Base-by-base conservation (phyloP, 1,284 basidiomycete species). In the Tremellales sp. region DNA sequence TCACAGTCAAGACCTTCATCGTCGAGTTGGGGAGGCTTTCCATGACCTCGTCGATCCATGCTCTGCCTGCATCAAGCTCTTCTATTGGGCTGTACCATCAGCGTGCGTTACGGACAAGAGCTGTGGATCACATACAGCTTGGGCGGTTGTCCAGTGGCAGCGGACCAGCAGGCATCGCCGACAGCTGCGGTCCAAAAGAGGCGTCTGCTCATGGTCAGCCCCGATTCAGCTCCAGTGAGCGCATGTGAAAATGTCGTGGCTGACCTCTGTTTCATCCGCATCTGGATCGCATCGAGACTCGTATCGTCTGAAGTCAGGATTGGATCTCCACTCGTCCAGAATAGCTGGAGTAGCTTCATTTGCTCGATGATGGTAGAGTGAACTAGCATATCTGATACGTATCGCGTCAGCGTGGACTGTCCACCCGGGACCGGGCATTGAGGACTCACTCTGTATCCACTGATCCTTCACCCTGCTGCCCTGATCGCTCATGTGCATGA, bases 151-250 rank as follows among this genome's bases (percentile, higher is more conserved):
- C 60, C 62, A 5, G 59, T 51, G 2, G 50, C 53, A 0, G 62
- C 62, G 1, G 67, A 54, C 54, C 56, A 64, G 24, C 62, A 65
- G 2, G 62, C 51, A 48, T 69, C 67, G 1, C 54, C 46, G 4
- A 69, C 51, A 4, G 62, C 25, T n/a, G 62, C 46, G 2, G 58
- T 60, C 61, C 60, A 69, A 51, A 64, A 69, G 19, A 69, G 36
- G 0, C 65, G 54, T 26, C 63, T 64, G 29, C 3, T 7, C 39
- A 13, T 12, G 17, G n/a, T 49, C 37, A 47, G 26, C 33, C 22
- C 4, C 7, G 21, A 29, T 23, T 13, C 24, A 25, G 13, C 6
- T 2, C 23, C 37, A 48, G 46, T 17, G 31, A 41, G 24, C 12
- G 21, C 15, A 21, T 31, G 7, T 15, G 21, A 22, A 3, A n/a